Evolutionary conservation across 2,329 filamentous ascomycete genomes (phyloP).

Genomic region (Elsinoe batatas): DNA sequence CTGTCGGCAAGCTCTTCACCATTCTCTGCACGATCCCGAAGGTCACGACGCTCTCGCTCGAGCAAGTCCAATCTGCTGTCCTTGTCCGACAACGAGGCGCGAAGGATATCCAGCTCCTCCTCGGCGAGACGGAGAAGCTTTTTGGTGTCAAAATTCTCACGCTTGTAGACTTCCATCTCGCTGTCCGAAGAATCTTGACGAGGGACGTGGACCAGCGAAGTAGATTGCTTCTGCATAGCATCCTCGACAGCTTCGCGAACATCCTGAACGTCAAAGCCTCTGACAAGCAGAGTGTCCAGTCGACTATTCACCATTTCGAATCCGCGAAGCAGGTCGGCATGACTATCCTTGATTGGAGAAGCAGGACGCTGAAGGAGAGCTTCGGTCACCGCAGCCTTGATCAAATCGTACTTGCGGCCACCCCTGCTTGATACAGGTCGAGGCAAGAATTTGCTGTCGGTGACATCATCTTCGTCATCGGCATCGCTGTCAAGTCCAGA

Average conservation of each 20-base stretch:
- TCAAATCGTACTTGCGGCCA: slow-evolving; percentile 73
- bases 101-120: slow-evolving; percentile 38
- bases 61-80: slow-evolving; percentile 33
- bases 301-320: slow-evolving; percentile 11
- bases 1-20: slow-evolving; percentile 24
- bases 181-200: slow-evolving; percentile 19
- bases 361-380: slow-evolving; percentile 44
- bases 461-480: slow-evolving; percentile 62
- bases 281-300: slow-evolving; percentile 11
- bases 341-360: slow-evolving; percentile 3
- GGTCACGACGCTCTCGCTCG: slow-evolving; percentile 33
- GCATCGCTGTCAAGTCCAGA: slow-evolving; percentile 73
- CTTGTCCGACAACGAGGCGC: slow-evolving; percentile 34
- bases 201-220: slow-evolving; percentile 22
- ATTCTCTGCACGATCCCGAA: slow-evolving; percentile 30
- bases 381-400: slow-evolving; percentile 50
- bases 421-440: slow-evolving; percentile 68
- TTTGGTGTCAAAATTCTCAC: slow-evolving; percentile 27
- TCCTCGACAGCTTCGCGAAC: slow-evolving; percentile 29
- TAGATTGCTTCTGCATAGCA: slow-evolving; percentile 23
- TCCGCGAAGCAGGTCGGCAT: slow-evolving; percentile 12
- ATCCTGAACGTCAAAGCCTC: slow-evolving; percentile 36
- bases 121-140: slow-evolving; percentile 40
- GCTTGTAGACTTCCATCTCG: slow-evolving; percentile 21
- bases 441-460: slow-evolving; percentile 54